phyloP scores from a whole-genome alignment of 208 protist genomes.

The Trypanosomatidae sp. region DNA sequence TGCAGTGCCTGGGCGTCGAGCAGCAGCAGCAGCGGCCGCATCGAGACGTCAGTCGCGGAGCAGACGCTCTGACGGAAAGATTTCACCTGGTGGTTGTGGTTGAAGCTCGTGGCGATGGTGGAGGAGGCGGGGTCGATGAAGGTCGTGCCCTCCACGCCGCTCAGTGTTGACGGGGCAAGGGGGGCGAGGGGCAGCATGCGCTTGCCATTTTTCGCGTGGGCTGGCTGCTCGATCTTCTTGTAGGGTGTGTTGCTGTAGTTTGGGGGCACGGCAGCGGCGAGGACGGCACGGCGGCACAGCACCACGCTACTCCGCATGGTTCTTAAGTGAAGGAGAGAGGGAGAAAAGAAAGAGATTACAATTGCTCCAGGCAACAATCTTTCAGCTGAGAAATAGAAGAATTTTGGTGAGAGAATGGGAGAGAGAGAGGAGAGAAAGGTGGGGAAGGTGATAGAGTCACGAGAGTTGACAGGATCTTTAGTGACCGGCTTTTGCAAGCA shows the following conservation, averaged over 20 bases:
- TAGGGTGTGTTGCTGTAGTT: constrained; percentile 51
- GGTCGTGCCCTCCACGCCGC: constrained; percentile 22
- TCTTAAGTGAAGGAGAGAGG: no score
- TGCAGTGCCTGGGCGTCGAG: constrained; percentile 5
- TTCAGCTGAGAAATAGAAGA: no score
- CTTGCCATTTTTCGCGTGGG: no score
- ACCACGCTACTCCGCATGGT: constrained; percentile 19
- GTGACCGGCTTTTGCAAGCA: no score
- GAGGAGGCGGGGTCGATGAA: constrained; percentile 69
- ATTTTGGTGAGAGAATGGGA: no score
- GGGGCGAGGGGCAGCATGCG: neutral
- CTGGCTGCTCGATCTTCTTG: constrained; percentile 12
- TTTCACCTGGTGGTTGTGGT: constrained; percentile 44
- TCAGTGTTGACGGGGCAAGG: no score
- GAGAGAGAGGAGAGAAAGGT: neutral
- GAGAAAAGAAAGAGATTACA: no score
- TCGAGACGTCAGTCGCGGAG: constrained; percentile 65
- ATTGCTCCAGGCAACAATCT: no score
- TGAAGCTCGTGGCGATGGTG: constrained; percentile 41
- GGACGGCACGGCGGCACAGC: constrained; percentile 1
- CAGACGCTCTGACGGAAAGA: constrained; percentile 68
- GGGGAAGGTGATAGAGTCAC: neutral
- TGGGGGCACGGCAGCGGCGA: constrained; percentile 27
- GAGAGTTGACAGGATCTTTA: no score
- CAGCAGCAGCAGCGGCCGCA: constrained; percentile 54